Evolutionary conservation across 305 asterid genomes (phyloP).

Genomic region (Fraxinus dipetala): DNA sequence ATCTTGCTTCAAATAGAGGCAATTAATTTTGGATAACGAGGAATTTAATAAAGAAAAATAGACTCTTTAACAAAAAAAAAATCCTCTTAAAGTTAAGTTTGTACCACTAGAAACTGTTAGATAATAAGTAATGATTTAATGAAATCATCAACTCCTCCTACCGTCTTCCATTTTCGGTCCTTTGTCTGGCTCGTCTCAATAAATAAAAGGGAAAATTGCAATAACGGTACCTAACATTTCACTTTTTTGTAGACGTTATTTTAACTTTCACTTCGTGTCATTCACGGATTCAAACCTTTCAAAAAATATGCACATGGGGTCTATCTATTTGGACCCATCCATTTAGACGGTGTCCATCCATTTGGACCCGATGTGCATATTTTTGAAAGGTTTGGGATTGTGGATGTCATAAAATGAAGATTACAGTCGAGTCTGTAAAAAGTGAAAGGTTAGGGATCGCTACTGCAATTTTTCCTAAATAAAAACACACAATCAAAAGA

Average conservation of each 20-base stretch:
- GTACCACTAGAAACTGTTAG: not conserved
- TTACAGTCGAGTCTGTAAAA: not conserved
- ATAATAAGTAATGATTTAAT: not conserved
- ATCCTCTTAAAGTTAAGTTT: not conserved
- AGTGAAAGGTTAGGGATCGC: not conserved
- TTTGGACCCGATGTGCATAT: not conserved
- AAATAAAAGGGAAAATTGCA: not conserved
- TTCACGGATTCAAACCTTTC: not conserved
- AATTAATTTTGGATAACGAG: not conserved
- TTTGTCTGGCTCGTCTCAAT: not conserved
- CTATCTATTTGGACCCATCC: no score
- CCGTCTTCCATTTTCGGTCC: not conserved
- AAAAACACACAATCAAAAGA: not conserved
- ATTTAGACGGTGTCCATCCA: no score
- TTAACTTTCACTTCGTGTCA: no score
- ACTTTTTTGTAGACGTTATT: not conserved
- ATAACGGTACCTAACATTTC: not conserved
- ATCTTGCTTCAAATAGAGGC: not conserved
- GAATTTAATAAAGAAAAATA: not conserved
- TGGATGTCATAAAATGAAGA: no score
- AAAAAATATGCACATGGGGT: no score
- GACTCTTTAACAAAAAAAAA: not conserved
- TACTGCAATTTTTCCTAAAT: not conserved
- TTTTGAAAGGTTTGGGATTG: not conserved
- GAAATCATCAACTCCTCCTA: slow-evolving; percentile 1